Evolutionary conservation across 805 yeast species (phyloP), one percentile per base, ranked within the genome.

Genomic region (Yarrowia sp.): DNA sequence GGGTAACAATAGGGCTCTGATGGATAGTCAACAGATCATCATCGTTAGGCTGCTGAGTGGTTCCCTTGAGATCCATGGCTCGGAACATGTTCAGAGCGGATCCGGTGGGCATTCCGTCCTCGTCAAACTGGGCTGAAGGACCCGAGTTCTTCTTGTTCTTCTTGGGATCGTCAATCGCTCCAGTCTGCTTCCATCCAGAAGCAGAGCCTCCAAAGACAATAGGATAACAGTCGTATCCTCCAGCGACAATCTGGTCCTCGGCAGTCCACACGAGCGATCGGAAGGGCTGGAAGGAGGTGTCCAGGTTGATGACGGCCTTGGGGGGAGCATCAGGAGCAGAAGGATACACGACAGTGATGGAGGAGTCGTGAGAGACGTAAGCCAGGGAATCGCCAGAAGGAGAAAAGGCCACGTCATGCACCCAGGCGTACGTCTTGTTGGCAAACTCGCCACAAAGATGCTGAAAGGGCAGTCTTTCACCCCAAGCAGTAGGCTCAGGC

Each of bases 1-100:
- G 75, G 58, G 85, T 83, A 64, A 88, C 84, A 74, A 95, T 79
- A 10, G 97, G 87, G 78, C 93, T 95, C 77, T 92, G 97, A 78
- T 95, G 98, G 66, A 90, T 84, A 14, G 97, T 91, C 62, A 83
- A 82, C 75, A 88, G 80, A 42, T 79, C 81, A 36, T 82, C 76
- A 43, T 81, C 79, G 62, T 78, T 76, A 64, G 75, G 74, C 35
- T 74, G 74, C 65, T 76, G 80, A 64, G 79, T 78, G 65, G 89
- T 84, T 66, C 99, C 99, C 81, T 92, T 95, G 75, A 93, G 83
- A 78, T 95, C 99, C 83, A 95, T 80, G 76, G 93, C 97, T 77
- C 90, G 87, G 80, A 95, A 95, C 92, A 93, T 91, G 78, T 89
- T 89, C 75, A 95, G 83, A 6, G 83, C 79, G 13, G 83, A 77